Percentiles rank a stretch among this genome's conserved stretches.
These are phyloP conservation scores for Elsinoe necatrix DNA, from an alignment of 2,329 filamentous ascomycete genomes.

Conservation along the genomic window DNA sequence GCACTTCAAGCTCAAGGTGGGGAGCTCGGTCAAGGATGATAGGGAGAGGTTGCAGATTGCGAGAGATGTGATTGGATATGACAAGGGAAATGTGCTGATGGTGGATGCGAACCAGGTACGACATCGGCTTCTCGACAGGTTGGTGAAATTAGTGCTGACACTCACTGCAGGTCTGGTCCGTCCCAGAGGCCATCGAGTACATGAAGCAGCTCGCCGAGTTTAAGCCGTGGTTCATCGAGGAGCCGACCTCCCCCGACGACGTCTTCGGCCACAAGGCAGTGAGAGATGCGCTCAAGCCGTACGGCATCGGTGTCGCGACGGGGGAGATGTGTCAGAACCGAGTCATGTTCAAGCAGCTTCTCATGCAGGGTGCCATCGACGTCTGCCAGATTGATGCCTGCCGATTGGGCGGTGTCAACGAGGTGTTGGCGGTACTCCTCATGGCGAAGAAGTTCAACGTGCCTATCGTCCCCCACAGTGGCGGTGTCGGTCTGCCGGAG, in stretches of 20 bases:
- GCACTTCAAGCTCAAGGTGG: conserved; percentile 90
- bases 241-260: conserved; percentile 85
- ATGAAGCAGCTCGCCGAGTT: conserved; percentile 77
- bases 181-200: conserved; percentile 79
- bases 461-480: conserved; percentile 81
- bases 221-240: conserved; percentile 90
- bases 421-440: conserved; percentile 80
- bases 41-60: conserved; percentile 62
- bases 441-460: conserved; percentile 73
- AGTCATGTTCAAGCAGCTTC: conserved; percentile 86
- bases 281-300: conserved; percentile 65
- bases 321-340: conserved; percentile 96
- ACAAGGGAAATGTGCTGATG: conserved; percentile 79
- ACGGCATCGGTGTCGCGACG: conserved; percentile 75
- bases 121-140: not conserved
- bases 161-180: conserved; percentile 59
- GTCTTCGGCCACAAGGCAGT: conserved; percentile 81
- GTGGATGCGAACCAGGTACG: conserved; percentile 78
- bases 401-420: conserved; percentile 81
- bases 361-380: conserved; percentile 71
- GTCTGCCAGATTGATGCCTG: conserved; percentile 87
- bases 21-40: conserved; percentile 63
- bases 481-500: conserved; percentile 82
- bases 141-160: not conserved
- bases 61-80: conserved; percentile 70